These are phyloP conservation scores for Gaertneriomyces semiglobifer DNA, from an alignment of 192 early-diverging fungal species.

Conservation along the genomic window DNA sequence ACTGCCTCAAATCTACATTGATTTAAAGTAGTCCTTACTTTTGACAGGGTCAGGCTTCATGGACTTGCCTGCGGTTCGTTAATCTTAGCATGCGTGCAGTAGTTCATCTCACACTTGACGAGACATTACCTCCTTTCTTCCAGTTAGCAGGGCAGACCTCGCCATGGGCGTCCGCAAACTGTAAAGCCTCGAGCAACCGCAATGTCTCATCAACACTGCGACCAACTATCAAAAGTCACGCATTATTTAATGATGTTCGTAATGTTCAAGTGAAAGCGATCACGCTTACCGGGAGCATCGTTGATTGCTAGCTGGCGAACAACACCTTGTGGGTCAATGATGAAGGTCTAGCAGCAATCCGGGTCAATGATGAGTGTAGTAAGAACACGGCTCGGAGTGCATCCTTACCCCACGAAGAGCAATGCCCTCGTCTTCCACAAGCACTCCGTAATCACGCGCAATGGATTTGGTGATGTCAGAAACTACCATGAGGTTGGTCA, in stretches of 20 bases:
- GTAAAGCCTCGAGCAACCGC: constrained; percentile 59
- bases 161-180: constrained; percentile 51
- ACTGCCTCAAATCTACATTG: not conserved
- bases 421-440: constrained; percentile 41
- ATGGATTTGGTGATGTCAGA: constrained; percentile 55
- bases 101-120: not conserved
- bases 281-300: constrained; percentile 31
- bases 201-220: constrained; percentile 62
- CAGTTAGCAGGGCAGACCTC: constrained; percentile 61
- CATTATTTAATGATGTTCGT: too few species aligned
- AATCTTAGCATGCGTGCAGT: not conserved
- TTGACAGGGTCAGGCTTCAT: constrained; percentile 46
- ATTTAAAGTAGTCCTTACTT: constrained; percentile 46
- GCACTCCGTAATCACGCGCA: constrained; percentile 52
- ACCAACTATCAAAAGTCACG: constrained; percentile 47
- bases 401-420: constrained; percentile 41
- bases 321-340: constrained; percentile 55
- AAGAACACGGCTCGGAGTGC: too few species aligned
- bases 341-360: constrained; percentile 24
- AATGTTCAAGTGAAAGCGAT: not conserved
- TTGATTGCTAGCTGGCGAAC: constrained; percentile 58
- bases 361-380: constrained; percentile 54
- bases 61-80: constrained; percentile 39
- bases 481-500: constrained; percentile 21
- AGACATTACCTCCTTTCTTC: constrained; percentile 39